phyloP scores from a whole-genome alignment of 805 yeast species.

The Ogataea angusta region DNA sequence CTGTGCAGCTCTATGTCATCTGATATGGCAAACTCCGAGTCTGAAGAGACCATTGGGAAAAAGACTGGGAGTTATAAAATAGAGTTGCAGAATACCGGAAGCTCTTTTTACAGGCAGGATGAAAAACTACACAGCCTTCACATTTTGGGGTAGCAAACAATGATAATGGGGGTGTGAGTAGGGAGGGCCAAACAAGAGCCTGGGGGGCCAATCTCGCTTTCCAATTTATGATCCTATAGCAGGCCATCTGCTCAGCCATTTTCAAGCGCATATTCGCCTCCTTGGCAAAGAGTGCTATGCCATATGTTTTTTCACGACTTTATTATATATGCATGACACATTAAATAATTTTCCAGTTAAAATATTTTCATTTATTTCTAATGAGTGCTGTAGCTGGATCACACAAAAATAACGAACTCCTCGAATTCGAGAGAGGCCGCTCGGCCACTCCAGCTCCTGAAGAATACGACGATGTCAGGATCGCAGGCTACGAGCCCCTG shows the following conservation, averaged over 20 bases:
- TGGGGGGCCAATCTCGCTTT: no score
- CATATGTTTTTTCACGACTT: not conserved
- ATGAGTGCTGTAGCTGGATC: constrained; percentile 3
- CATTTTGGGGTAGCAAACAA: not conserved
- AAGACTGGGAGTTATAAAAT: not conserved
- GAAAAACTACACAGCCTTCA: constrained; percentile 2
- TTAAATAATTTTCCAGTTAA: not conserved
- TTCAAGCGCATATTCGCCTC: no score
- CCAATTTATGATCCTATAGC: no score
- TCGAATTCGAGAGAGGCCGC: constrained; percentile 10
- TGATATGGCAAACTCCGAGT: constrained; percentile 1
- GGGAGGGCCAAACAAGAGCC: not conserved
- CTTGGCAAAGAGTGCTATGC: not conserved
- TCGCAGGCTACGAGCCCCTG: constrained; percentile 90
- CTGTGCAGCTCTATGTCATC: constrained; percentile 8
- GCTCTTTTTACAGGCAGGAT: not conserved
- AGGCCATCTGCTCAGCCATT: no score
- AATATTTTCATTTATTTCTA: constrained; percentile 1
- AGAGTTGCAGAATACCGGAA: constrained; percentile 1
- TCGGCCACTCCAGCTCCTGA: constrained; percentile 51
- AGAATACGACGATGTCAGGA: constrained; percentile 71
- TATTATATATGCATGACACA: constrained; percentile 1
- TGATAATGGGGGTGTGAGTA: not conserved
- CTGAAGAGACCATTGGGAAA: not conserved
- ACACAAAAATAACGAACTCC: constrained; percentile 3